Evolutionary conservation across 78 protist genomes (phyloP), one percentile per base, ranked within the genome.

Genomic region (Dictyostelium intermedium): DNA sequence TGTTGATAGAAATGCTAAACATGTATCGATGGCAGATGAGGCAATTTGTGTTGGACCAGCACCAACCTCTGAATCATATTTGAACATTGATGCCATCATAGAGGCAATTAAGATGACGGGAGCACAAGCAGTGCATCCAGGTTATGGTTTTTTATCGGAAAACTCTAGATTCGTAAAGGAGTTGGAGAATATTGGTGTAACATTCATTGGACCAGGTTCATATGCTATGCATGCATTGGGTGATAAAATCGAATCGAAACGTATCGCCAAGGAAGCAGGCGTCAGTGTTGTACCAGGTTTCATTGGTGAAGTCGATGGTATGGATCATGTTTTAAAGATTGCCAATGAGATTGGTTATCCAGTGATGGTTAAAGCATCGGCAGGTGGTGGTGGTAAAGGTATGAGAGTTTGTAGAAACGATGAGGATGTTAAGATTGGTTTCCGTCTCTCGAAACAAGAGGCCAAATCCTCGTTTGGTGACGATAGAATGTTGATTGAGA

Each of bases 371-470:
- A 99, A 99, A 97, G 99, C 99, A 0, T 66, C 97, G 34, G 97
- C 97, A 32, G 99, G 99, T 73, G 99, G 99, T 60, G 99, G 99
- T 35, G 99, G 99, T 43, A 97, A 98, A 43, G 99, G 99, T 63
- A 94, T 94, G 96, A 39, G 97, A 34, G 83, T 97, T 60, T 95
- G 97, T 18, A 96, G 97, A 91, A 96, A 97, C 87, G 98, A 97
- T 72, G 81, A 96, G 43, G 98, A 98, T 30, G 96, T 95, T 8
- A 82, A 39, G 16, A 96, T 87, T 43, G 98, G 96, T 23, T 98
- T 87, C 97, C 60, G 96, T 34, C 93, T 94, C 43, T 84, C 96
- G 5, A 94, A 87, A 81, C 95, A 94, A 43, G 96, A 94, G 73
- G 96, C 96, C n/a, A 86, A 43, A 25, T 27, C 94, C 2, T 93